phyloP scores from a whole-genome alignment of 345 rosid species.

The Toxicodendron radicans region DNA sequence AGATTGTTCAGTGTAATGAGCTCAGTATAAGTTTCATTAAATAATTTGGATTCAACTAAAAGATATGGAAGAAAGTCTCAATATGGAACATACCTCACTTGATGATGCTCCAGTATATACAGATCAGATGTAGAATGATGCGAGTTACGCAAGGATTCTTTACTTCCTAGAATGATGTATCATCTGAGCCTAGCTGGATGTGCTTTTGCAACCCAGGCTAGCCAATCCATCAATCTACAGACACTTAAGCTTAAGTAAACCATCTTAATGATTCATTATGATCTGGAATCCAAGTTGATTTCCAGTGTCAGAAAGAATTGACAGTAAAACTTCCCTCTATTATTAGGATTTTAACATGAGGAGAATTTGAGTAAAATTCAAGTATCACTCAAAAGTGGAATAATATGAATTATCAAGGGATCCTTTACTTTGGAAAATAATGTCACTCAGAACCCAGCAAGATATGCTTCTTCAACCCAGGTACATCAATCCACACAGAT shows the following conservation, averaged over 20 bases:
- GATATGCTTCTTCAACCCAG: neutral
- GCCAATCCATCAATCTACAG: neutral
- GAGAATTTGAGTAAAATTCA: neutral
- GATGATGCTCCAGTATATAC: neutral
- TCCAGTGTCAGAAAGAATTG: neutral
- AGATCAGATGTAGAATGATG: neutral
- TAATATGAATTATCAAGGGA: neutral
- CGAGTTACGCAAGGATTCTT: neutral
- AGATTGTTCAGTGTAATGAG: too few relatives aligned
- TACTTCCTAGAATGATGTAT: neutral
- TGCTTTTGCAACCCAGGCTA: neutral
- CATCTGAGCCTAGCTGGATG: neutral
- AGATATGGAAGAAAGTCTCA: neutral
- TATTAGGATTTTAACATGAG: neutral
- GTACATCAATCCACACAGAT: neutral
- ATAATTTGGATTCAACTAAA: neutral
- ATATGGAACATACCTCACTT: slow-evolving; percentile 1
- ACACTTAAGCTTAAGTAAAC: neutral
- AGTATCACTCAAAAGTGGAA: neutral
- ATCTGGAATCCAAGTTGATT: neutral
- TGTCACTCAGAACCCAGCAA: neutral
- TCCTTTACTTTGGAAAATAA: neutral
- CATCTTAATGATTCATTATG: too few relatives aligned
- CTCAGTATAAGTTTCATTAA: neutral
- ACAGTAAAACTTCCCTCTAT: too few relatives aligned